Conservation (phyloP, 1,139 yeast species). For the Yarrowia galli region DNA sequence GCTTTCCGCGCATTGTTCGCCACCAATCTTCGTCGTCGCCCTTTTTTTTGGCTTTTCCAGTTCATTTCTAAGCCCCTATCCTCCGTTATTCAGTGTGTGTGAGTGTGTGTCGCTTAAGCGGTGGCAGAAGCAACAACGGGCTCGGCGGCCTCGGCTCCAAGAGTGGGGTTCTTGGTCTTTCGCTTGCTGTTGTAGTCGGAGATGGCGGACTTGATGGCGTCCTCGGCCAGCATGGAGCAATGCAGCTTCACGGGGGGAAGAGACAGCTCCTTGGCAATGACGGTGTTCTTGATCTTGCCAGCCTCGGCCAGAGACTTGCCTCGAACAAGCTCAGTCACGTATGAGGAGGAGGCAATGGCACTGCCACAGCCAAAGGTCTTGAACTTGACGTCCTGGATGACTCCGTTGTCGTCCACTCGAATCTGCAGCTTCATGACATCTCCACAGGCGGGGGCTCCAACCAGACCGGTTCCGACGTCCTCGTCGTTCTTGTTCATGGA, state of each 20-base stretch:
- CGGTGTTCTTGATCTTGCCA: conserved; percentile 84
- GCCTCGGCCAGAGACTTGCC: conserved; percentile 97
- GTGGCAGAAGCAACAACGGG: conserved; percentile 43
- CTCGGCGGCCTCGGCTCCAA: conserved; percentile 50
- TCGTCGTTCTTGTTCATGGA: conserved; percentile 77
- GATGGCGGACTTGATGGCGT: conserved; percentile 96
- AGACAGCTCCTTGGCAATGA: conserved; percentile 89
- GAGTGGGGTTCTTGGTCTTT: conserved; percentile 48
- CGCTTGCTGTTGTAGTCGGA: conserved; percentile 88
- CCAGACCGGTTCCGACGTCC: conserved; percentile 96
- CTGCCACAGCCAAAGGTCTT: conserved; percentile 99
- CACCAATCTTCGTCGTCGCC: too few relatives aligned
- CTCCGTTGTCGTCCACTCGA: conserved; percentile 88
- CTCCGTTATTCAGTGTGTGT: too few relatives aligned
- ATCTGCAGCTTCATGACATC: conserved; percentile 98
- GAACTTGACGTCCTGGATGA: conserved; percentile 92
- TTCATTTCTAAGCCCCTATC: not conserved
- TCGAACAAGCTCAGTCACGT: conserved; percentile 92
- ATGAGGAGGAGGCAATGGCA: conserved; percentile 95
- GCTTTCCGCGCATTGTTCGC: not conserved
- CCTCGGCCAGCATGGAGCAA: conserved; percentile 98
- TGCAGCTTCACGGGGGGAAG: conserved; percentile 97
- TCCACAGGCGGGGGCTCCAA: conserved; percentile 98
- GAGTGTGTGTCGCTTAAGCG: too few relatives aligned
- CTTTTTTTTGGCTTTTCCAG: not conserved